Conservation (phyloP, 169 alveolate species). For the Hepatocystis sp. region DNA sequence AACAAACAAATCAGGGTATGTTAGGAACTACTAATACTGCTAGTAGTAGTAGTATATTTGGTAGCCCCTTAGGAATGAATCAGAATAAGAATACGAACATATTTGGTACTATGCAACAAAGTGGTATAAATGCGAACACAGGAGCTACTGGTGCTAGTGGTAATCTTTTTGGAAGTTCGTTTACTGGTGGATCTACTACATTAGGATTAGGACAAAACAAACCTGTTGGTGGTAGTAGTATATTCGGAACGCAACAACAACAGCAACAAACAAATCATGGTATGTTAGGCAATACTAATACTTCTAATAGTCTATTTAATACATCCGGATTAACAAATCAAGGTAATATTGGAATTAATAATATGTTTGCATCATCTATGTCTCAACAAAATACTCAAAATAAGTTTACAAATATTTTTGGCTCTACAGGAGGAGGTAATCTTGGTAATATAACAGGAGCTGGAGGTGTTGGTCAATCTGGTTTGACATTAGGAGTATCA, state of each 20-base stretch:
- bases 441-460: no score
- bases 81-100: neutral
- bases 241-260: constrained; percentile 37
- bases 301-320: no score
- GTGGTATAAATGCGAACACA: neutral
- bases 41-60: constrained; percentile 5
- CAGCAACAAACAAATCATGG: constrained; percentile 25
- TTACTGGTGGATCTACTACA: neutral
- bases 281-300: no score
- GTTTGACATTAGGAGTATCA: neutral
- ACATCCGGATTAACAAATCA: constrained; percentile 16
- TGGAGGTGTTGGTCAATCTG: neutral
- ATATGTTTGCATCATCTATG: constrained; percentile 21
- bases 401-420: no score
- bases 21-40: no score
- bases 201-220: neutral
- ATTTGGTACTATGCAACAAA: neutral
- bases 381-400: no score
- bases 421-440: no score
- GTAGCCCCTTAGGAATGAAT: neutral
- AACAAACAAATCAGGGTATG: constrained; percentile 20
- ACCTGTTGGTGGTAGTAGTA: constrained; percentile 15
- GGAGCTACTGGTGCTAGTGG: neutral
- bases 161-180: constrained; percentile 36
- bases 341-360: constrained; percentile 26